Conservation (phyloP, 140 eudicot genomes). For the Artemisia princeps region DNA sequence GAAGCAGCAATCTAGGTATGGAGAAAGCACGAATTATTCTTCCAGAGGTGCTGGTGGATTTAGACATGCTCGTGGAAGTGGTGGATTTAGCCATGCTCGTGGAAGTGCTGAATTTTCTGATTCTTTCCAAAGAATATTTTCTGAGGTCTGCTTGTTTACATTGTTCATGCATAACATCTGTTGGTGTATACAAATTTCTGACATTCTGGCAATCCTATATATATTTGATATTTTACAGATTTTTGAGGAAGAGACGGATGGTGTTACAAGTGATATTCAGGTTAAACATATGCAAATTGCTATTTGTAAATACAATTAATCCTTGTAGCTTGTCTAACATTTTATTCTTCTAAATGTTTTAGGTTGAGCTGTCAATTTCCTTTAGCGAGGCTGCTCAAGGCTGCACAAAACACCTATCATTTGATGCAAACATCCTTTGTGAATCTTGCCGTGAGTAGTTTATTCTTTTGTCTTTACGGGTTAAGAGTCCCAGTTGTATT, state of each 20-base stretch:
- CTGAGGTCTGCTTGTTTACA: conserved; percentile 55
- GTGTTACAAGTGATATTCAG: conserved; percentile 60
- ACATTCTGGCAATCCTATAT: conserved; percentile 5
- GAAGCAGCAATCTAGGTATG: conserved; percentile 36
- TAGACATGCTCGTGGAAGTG: conserved; percentile 36
- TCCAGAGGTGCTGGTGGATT: conserved; percentile 38
- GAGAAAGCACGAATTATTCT: conserved; percentile 36
- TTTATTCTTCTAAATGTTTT: conserved; percentile 16
- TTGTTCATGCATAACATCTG: not conserved
- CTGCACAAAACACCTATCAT: conserved; percentile 72
- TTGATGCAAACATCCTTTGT: conserved; percentile 69
- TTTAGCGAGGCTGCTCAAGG: conserved; percentile 87
- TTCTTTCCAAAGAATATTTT: conserved; percentile 78
- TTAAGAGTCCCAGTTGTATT: conserved; percentile 2
- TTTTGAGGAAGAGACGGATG: conserved; percentile 57
- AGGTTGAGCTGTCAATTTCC: conserved; percentile 76
- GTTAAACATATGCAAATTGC: conserved; percentile 29
- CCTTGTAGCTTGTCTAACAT: conserved; percentile 10
- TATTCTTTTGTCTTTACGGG: not conserved
- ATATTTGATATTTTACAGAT: conserved; percentile 42
- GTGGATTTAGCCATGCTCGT: conserved; percentile 44
- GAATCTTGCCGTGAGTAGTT: conserved; percentile 75
- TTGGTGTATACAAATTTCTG: not conserved
- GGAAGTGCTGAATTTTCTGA: conserved; percentile 52
- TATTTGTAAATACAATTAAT: conserved; percentile 7